Conservation (phyloP, 805 yeast genomes). For the Nakazawaea populi region DNA sequence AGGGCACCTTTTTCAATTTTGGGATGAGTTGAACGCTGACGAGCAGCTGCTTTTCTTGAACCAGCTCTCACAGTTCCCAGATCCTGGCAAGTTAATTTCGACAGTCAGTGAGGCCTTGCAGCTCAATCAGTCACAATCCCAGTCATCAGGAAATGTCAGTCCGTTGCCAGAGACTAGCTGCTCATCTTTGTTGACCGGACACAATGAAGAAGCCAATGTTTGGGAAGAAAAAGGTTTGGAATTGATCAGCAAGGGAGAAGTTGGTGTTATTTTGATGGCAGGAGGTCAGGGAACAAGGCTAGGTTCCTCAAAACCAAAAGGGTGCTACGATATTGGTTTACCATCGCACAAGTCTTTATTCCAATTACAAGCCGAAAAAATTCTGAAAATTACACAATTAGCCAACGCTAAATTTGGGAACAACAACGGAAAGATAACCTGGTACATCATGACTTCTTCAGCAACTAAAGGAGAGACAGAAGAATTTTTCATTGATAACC, state of each 20-base stretch:
- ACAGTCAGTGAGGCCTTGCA: slow-evolving; percentile 43
- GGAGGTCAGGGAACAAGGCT: slow-evolving; percentile 98
- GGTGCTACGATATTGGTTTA: slow-evolving; percentile 82
- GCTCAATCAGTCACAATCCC: slow-evolving; percentile 20
- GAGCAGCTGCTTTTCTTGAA: slow-evolving; percentile 31
- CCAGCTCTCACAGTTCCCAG: slow-evolving; percentile 35
- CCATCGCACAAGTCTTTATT: slow-evolving; percentile 83
- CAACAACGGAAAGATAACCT: slow-evolving; percentile 41
- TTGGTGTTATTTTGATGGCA: slow-evolving; percentile 89
- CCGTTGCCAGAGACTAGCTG: slow-evolving; percentile 54
- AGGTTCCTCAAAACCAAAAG: slow-evolving; percentile 89
- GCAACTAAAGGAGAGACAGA: slow-evolving; percentile 80
- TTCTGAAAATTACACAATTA: slow-evolving; percentile 54
- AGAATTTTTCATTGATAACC: slow-evolving; percentile 51
- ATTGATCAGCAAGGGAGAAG: slow-evolving; percentile 65
- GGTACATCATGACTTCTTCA: slow-evolving; percentile 94
- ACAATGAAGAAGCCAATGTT: slow-evolving; percentile 21
- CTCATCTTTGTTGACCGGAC: slow-evolving; percentile 32
- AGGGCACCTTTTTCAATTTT: slow-evolving; percentile 43
- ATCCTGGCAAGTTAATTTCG: slow-evolving; percentile 33
- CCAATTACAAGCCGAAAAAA: slow-evolving; percentile 89
- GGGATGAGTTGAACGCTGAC: slow-evolving; percentile 29
- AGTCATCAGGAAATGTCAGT: slow-evolving; percentile 24
- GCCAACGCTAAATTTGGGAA: slow-evolving; percentile 30
- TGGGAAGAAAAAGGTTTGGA: slow-evolving; percentile 48